phyloP scores from a whole-genome alignment of 139 green algal genomes.

The Chara braunii region DNA sequence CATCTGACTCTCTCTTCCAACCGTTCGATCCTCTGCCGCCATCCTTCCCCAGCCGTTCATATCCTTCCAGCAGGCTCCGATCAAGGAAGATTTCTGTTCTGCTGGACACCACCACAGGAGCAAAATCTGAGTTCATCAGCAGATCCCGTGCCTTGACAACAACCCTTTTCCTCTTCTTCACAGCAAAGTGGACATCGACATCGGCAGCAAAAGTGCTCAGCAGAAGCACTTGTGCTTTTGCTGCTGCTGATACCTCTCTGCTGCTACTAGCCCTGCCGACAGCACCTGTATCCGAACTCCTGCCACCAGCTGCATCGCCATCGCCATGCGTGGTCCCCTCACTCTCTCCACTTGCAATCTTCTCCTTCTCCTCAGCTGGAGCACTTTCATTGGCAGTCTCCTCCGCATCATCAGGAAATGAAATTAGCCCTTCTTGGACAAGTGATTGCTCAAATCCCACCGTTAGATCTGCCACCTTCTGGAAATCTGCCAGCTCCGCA shows the following conservation, averaged over 20 bases:
- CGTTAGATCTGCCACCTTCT: constrained; percentile 10
- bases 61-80: too few relatives aligned
- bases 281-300: neutral
- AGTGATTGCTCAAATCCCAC: constrained; percentile 3
- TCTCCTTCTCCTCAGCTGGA: too few relatives aligned
- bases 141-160: neutral
- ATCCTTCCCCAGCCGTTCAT: too few relatives aligned
- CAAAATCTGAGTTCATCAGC: constrained; percentile 7
- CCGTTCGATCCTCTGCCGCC: too few relatives aligned
- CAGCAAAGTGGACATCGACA: constrained; percentile 16
- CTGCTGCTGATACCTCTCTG: too few relatives aligned
- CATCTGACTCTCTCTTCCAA: too few relatives aligned
- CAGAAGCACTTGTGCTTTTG: neutral
- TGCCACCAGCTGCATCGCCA: neutral
- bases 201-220: constrained; percentile 5
- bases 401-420: too few relatives aligned
- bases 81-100: too few relatives aligned
- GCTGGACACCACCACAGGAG: too few relatives aligned
- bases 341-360: too few relatives aligned
- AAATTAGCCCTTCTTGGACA: neutral
- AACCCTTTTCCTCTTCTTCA: constrained; percentile 1
- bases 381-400: too few relatives aligned
- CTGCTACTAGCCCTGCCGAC: neutral
- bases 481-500: constrained; percentile 8
- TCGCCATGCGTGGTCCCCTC: too few relatives aligned